These are phyloP conservation scores for Avicennia marina DNA, from an alignment of 257 asterid species.

Conservation along the genomic window DNA sequence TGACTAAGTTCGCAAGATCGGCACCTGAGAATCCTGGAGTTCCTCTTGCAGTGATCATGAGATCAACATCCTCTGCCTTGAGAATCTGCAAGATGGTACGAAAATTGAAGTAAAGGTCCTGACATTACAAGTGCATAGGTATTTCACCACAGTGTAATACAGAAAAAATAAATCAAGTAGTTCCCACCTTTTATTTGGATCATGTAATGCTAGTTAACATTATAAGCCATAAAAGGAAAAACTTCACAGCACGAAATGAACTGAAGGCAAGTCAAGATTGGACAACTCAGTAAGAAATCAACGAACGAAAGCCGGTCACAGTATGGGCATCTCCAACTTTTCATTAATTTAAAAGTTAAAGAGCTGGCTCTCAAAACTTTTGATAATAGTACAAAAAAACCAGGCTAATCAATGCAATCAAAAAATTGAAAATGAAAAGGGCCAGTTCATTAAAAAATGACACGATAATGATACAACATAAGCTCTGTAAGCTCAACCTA, in stretches of 20 bases:
- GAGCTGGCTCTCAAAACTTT: too few species aligned
- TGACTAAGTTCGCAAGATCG: conserved; percentile 86
- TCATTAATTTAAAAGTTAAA: too few species aligned
- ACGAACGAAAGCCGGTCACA: neutral
- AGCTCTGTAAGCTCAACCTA: neutral
- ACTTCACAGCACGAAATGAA: neutral
- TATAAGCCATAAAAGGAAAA: too few species aligned
- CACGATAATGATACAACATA: too few species aligned
- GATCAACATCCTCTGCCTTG: conserved; percentile 92
- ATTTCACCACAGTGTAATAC: too few species aligned
- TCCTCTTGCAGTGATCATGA: conserved; percentile 78
- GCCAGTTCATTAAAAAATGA: too few species aligned
- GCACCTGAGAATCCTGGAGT: conserved; percentile 97
- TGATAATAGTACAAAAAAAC: too few species aligned
- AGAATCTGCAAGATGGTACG: conserved; percentile 46
- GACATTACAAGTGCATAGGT: neutral
- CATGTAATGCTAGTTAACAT: too few species aligned
- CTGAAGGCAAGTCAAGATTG: neutral
- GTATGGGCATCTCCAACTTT: neutral
- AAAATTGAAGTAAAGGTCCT: neutral
- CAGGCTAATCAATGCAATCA: too few species aligned
- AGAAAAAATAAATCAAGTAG: too few species aligned
- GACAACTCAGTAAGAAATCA: neutral
- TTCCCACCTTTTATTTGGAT: too few species aligned
- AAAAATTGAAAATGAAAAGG: too few species aligned